A percentile compares a stretch with the other conserved stretches of the same genome.
Evolutionary conservation across 345 rosid genomes (phyloP).

Genomic region (Lepidium africanum): DNA sequence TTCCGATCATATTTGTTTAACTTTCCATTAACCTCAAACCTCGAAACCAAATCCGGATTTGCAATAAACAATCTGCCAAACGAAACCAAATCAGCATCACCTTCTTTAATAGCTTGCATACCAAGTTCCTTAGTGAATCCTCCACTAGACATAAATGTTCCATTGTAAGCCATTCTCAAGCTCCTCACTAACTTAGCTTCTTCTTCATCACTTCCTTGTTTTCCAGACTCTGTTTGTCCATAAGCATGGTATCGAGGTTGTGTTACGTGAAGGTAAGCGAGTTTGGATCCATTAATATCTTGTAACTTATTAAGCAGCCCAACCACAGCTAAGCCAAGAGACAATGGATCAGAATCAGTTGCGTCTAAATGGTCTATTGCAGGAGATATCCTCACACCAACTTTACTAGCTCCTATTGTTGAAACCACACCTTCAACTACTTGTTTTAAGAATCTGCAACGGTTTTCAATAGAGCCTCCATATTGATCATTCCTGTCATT

Average conservation of each 20-base stretch:
- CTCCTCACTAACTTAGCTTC: conserved; percentile 48
- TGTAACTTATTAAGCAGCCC: conserved; percentile 59
- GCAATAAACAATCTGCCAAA: conserved; percentile 78
- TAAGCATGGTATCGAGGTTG: conserved; percentile 70
- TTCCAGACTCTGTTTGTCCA: conserved; percentile 54
- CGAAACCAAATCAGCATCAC: conserved; percentile 70
- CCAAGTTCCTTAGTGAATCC: conserved; percentile 72
- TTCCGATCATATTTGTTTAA: conserved; percentile 53
- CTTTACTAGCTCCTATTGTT: conserved; percentile 51
- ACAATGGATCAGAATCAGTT: conserved; percentile 65
- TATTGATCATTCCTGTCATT: conserved; percentile 70
- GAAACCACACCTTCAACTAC: conserved; percentile 44
- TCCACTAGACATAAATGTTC: conserved; percentile 71
- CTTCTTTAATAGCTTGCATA: conserved; percentile 51
- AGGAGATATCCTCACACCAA: conserved; percentile 71
- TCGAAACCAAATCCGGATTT: conserved; percentile 67
- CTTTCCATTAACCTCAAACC: conserved; percentile 49
- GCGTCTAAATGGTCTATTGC: conserved; percentile 80
- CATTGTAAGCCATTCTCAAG: conserved; percentile 47
- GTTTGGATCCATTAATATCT: conserved; percentile 35
- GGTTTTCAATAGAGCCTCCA: conserved; percentile 63
- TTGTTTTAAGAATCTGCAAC: conserved; percentile 47
- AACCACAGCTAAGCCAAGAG: conserved; percentile 56
- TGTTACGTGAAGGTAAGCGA: conserved; percentile 72
- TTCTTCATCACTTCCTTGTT: conserved; percentile 51